These are phyloP conservation scores for Pythium graminicola DNA, from an alignment of 352 stramenopile genomes.

Conservation along the genomic window DNA sequence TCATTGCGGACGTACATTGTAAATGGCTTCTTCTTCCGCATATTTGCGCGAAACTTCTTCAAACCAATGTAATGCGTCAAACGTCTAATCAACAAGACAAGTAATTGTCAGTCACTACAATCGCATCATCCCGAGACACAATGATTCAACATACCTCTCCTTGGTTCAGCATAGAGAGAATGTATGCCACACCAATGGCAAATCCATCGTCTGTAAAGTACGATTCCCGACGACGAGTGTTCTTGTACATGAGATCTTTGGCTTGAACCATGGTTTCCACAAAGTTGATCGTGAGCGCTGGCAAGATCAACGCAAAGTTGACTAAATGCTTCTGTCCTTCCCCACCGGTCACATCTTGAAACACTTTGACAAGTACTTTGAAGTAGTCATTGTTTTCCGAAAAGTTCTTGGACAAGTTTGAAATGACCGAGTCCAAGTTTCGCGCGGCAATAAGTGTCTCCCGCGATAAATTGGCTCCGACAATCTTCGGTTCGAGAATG, in stretches of 20 bases:
- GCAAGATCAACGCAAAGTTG: conserved; percentile 90
- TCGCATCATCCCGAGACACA: too few species aligned
- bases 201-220: conserved; percentile 97
- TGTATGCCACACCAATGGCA: conserved; percentile 91
- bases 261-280: conserved; percentile 84
- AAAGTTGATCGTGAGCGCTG: conserved; percentile 86
- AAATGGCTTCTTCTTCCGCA: conserved; percentile 70
- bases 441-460: conserved; percentile 79
- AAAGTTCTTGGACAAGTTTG: conserved; percentile 85
- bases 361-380: conserved; percentile 84
- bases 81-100: conserved; percentile 35
- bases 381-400: conserved; percentile 93
- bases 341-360: conserved; percentile 83
- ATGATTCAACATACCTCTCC: conserved; percentile 40
- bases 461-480: conserved; percentile 58
- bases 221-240: conserved; percentile 87
- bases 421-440: conserved; percentile 85
- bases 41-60: conserved; percentile 86
- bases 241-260: conserved; percentile 96
- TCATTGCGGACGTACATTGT: conserved; percentile 59
- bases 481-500: conserved; percentile 36
- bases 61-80: conserved; percentile 89
- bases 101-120: background rate
- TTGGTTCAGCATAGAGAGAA: conserved; percentile 88
- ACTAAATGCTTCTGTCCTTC: conserved; percentile 87